phyloP scores from a whole-genome alignment of 768 basidiomycete species.

The Tremella fuciformis region DNA sequence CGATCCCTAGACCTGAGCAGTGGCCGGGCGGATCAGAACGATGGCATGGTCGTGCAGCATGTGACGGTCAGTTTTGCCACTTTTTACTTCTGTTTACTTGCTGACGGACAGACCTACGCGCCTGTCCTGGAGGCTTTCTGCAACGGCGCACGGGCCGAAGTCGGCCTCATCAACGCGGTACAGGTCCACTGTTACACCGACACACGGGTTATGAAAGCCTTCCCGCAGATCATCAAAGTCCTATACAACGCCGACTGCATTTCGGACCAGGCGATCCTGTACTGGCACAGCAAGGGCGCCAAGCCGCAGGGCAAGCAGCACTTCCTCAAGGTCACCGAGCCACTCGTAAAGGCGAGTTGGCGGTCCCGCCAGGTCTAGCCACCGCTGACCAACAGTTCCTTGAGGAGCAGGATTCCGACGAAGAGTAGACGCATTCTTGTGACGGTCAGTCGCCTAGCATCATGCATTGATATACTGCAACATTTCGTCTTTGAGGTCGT shows the following conservation, averaged over 20 bases:
- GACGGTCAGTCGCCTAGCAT: not conserved
- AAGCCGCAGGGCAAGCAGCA: constrained; percentile 93
- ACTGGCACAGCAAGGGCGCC: constrained; percentile 96
- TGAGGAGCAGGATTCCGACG: constrained; percentile 72
- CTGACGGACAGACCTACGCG: constrained; percentile 66
- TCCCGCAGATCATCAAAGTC: constrained; percentile 93
- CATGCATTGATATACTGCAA: constrained; percentile 3
- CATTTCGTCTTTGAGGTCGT: constrained; percentile 11
- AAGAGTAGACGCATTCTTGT: constrained; percentile 57
- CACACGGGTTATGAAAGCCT: constrained; percentile 88
- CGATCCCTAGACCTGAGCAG: constrained; percentile 75
- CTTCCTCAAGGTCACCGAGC: constrained; percentile 82
- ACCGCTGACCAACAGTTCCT: constrained; percentile 64
- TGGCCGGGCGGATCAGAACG: constrained; percentile 85
- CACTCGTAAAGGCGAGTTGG: constrained; percentile 74
- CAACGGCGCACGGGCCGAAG: constrained; percentile 80
- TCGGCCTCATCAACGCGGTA: constrained; percentile 89
- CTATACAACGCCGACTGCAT: constrained; percentile 95
- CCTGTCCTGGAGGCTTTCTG: constrained; percentile 88
- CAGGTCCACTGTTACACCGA: constrained; percentile 97
- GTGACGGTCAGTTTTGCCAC: constrained; percentile 64
- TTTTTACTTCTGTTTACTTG: not conserved
- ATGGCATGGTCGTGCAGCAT: constrained; percentile 81
- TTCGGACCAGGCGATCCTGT: constrained; percentile 92
- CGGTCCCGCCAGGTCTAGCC: not conserved